A percentile compares a stretch with the other conserved stretches of the same genome.
phyloP scores from a whole-genome alignment of 257 asterid species.

The Nicotiana otophora region DNA sequence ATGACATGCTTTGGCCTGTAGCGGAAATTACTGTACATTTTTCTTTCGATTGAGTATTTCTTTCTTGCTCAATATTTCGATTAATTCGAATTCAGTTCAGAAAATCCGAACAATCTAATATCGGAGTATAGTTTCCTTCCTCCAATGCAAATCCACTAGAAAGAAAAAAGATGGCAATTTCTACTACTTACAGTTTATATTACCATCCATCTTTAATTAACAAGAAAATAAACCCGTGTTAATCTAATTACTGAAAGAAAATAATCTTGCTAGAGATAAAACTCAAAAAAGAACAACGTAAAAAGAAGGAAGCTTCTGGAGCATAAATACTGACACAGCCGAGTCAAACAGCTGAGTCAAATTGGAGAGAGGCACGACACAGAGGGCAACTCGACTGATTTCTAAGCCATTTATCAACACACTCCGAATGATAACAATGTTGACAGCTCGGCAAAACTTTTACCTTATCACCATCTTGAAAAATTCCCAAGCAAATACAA shows the following conservation, averaged over 20 bases:
- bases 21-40: not conserved
- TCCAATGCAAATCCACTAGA: not conserved
- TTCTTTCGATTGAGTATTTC: not conserved
- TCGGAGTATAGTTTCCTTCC: not conserved
- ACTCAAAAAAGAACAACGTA: not conserved
- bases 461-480: constrained; percentile 32
- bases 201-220: not conserved
- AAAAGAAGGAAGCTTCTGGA: not conserved
- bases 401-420: constrained; percentile 14
- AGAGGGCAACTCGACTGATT: constrained; percentile 13
- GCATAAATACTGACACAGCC: not conserved
- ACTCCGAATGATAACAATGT: constrained; percentile 35
- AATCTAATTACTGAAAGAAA: not conserved
- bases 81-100: too few species aligned
- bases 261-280: not conserved
- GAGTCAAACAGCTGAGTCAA: not conserved
- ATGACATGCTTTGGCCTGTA: not conserved
- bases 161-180: not conserved
- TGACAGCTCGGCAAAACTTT: constrained; percentile 27
- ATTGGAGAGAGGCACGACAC: constrained; percentile 10
- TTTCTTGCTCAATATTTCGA: too few species aligned
- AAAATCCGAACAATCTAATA: not conserved
- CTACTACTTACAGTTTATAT: not conserved
- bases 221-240: not conserved
- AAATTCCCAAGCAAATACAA: constrained; percentile 32